Conservation (phyloP, 73 alveolate genomes). For the Stentor coeruleus region DNA sequence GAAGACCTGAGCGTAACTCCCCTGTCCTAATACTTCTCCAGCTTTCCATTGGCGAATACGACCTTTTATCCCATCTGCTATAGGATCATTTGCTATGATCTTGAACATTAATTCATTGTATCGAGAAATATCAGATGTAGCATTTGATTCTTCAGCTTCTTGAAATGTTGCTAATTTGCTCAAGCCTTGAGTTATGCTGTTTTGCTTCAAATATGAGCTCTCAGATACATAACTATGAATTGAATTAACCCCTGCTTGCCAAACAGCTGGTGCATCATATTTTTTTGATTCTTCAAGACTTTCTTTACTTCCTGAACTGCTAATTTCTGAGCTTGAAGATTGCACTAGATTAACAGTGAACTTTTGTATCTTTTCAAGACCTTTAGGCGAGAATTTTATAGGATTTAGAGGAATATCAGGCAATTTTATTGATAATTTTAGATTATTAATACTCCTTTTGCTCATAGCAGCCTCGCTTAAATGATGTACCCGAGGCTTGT, state of each 20-base stretch:
- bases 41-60: constrained; percentile 11
- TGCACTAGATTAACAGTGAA: neutral
- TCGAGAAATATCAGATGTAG: neutral
- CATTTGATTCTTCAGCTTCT: neutral
- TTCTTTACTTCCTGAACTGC: neutral
- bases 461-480: neutral
- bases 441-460: neutral
- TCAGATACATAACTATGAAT: neutral
- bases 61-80: neutral
- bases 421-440: neutral
- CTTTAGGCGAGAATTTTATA: neutral
- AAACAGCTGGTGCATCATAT: neutral
- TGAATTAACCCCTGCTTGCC: neutral
- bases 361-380: neutral
- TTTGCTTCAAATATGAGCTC: neutral
- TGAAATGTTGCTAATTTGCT: too few relatives aligned
- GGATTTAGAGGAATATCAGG: neutral
- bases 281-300: too few relatives aligned
- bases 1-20: neutral
- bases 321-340: neutral
- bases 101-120: neutral
- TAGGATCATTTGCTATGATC: neutral
- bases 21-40: constrained; percentile 19
- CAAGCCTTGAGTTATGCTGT: neutral
- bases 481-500: neutral